Evolutionary conservation across 441 rosid genomes (phyloP), one percentile per base, ranked within the genome.

Genomic region (Dalechampia spathulata): DNA sequence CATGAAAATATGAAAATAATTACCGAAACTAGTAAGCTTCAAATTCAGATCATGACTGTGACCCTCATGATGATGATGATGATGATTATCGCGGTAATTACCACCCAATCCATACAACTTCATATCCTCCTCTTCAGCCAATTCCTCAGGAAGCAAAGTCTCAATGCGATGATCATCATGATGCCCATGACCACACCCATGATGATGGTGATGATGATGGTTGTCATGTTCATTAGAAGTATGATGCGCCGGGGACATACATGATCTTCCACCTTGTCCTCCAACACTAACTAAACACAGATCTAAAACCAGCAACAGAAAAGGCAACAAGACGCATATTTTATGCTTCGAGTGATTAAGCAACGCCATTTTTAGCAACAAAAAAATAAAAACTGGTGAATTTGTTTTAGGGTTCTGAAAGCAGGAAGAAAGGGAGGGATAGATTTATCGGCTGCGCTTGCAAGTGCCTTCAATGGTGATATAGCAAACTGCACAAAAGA

Each of bases 101-200:
- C 80, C 49, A 22, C 57, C 21, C 26, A 66, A 66, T 20, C 65
- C 71, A 21, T 54, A 60, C 10, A 55, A 61, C 49, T 49, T 79
- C 85, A 87, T 83, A 62, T 90, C 97, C 62, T 90, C 97, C 55
- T 85, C 91, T 66, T 87, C 96, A 1, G 91, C 96, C 52, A 90
- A 43, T 58, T 90, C 97, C 75, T 90, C 97, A 17, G 96, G 96
- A 36, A 90, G 64, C 78, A 61, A 62, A 44, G 50, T 36, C 53
- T 48, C 26, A 54, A 57, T 68, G 41, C 28, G 63, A 12, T 58
- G 70, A 54, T 58, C 68, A 10, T 55, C 69, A 48, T 73, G 76
- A n/a, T n/a, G n/a, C n/a, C n/a, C n/a, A n/a, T n/a, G n/a, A n/a
- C n/a, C n/a, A n/a, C n/a, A n/a, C 3, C 64, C 48, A 43, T 64